Percentiles rank a stretch among this genome's conserved stretches.
These are phyloP conservation scores for Sporothrix phasma DNA, from an alignment of 2,329 filamentous ascomycete genomes.

Conservation along the genomic window DNA sequence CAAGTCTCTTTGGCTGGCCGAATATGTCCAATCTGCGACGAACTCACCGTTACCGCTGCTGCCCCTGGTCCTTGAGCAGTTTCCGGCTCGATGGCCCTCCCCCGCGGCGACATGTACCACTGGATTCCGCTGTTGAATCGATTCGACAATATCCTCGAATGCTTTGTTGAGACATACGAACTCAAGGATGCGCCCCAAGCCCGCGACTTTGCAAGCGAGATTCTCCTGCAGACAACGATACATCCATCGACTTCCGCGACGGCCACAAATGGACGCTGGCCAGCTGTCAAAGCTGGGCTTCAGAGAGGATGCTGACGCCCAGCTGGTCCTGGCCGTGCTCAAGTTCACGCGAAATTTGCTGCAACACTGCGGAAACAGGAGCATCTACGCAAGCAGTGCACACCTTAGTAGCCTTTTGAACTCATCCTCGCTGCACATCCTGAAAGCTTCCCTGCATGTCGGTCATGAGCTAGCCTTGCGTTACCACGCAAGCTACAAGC, in stretches of 20 bases:
- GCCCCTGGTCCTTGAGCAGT: conserved; percentile 64
- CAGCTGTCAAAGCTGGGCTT: conserved; percentile 53
- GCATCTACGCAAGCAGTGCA: conserved; percentile 87
- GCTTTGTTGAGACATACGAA: conserved; percentile 70
- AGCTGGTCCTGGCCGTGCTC: conserved; percentile 70
- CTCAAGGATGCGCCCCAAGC: conserved; percentile 72
- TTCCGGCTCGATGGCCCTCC: conserved; percentile 92
- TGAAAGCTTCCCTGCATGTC: conserved; percentile 70
- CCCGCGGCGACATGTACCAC: conserved; percentile 90
- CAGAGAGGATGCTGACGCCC: conserved; percentile 63
- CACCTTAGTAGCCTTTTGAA: conserved; percentile 84
- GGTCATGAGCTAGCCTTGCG: conserved; percentile 80
- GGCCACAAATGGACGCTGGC: conserved; percentile 37
- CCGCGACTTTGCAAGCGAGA: conserved; percentile 58
- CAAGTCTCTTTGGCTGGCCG: conserved; percentile 78
- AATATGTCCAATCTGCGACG: conserved; percentile 65
- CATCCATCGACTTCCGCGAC: conserved; percentile 38
- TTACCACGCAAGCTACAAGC: conserved; percentile 81
- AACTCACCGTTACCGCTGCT: conserved; percentile 64
- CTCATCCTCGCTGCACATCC: conserved; percentile 68
- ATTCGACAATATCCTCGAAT: conserved; percentile 80
- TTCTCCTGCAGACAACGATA: conserved; percentile 51
- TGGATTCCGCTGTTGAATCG: conserved; percentile 93
- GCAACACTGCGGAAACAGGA: conserved; percentile 93
- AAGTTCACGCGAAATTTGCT: conserved; percentile 79